Evolutionary conservation across 2,329 filamentous ascomycete species (phyloP).

Genomic region (Coniochaeta hoffmannii): DNA sequence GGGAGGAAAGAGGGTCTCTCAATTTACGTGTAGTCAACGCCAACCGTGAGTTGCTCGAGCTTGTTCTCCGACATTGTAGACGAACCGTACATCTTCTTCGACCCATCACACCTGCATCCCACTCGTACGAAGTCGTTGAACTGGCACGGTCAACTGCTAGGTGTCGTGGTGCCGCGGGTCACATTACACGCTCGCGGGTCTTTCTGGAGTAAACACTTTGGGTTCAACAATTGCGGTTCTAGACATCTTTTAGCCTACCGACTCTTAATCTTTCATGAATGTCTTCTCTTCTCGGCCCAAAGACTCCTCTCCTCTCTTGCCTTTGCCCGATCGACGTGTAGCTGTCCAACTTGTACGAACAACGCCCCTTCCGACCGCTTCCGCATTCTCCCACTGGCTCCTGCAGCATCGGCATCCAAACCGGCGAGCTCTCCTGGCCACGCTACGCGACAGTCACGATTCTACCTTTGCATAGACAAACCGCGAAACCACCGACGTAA

Average conservation of each 20-base stretch:
- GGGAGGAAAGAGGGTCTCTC: constrained; percentile 5
- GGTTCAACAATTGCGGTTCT: background rate
- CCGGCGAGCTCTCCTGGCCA: constrained; percentile 11
- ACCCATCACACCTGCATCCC: background rate
- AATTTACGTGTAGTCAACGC: background rate
- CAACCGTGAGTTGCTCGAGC: background rate
- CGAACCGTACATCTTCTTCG: background rate
- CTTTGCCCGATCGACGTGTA: constrained; percentile 5
- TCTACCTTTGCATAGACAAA: constrained; percentile 13
- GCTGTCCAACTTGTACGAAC: constrained; percentile 4
- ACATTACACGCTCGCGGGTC: background rate
- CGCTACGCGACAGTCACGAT: constrained; percentile 5
- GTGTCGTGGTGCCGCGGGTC: background rate
- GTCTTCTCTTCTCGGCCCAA: constrained; percentile 10
- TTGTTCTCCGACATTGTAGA: background rate
- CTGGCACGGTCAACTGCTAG: background rate
- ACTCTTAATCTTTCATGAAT: constrained; percentile 15
- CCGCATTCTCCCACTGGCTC: background rate
- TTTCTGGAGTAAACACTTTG: background rate
- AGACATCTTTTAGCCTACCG: background rate
- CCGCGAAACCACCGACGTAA: constrained; percentile 31
- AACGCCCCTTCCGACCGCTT: constrained; percentile 4
- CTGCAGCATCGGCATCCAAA: constrained; percentile 11
- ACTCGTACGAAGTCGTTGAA: background rate
- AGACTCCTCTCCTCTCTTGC: background rate